Evolutionary conservation across 495 filamentous ascomycete species (phyloP).

Genomic region (Sabuloglossum arenarium): DNA sequence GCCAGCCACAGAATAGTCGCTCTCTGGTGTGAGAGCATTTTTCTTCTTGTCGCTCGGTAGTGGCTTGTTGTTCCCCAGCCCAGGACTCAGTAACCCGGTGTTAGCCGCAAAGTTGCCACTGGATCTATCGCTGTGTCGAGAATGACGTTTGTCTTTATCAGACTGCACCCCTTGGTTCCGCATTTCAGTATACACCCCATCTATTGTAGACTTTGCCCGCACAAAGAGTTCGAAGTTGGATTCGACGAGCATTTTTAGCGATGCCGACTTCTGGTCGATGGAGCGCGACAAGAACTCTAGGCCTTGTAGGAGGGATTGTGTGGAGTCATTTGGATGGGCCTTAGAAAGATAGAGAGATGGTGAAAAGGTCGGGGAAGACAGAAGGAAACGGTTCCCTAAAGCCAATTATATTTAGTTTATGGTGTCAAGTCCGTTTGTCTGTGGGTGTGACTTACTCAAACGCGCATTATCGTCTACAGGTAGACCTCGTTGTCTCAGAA

Average conservation of each 20-base stretch:
- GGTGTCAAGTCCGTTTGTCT: background rate
- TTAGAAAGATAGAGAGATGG: conserved; percentile 81
- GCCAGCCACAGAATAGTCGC: conserved; percentile 80
- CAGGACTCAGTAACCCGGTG: conserved; percentile 15
- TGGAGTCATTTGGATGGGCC: conserved; percentile 67
- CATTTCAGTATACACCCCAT: conserved; percentile 97
- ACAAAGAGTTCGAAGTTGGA: conserved; percentile 97
- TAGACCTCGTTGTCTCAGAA: conserved; percentile 52
- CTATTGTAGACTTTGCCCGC: conserved; percentile 85
- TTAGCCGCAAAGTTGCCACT: conserved; percentile 30
- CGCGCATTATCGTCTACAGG: conserved; percentile 68
- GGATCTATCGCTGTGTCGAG: conserved; percentile 38
- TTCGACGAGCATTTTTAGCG: conserved; percentile 85
- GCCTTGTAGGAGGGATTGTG: conserved; percentile 53
- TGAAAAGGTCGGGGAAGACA: conserved; percentile 89
- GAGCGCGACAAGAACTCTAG: conserved; percentile 66
- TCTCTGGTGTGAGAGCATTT: conserved; percentile 80
- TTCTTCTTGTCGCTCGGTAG: conserved; percentile 39
- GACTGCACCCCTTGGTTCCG: conserved; percentile 57
- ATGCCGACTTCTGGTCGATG: conserved; percentile 93
- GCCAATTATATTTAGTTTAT: background rate
- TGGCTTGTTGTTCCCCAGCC: conserved; percentile 11
- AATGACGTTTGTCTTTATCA: conserved; percentile 29
- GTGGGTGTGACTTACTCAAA: conserved; percentile 36
- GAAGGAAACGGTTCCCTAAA: conserved; percentile 70